Percentiles rank a stretch among this genome's conserved stretches.
Evolutionary conservation across 2,329 filamentous ascomycete genomes (phyloP).

Genomic region (Neofusicoccum sp.): DNA sequence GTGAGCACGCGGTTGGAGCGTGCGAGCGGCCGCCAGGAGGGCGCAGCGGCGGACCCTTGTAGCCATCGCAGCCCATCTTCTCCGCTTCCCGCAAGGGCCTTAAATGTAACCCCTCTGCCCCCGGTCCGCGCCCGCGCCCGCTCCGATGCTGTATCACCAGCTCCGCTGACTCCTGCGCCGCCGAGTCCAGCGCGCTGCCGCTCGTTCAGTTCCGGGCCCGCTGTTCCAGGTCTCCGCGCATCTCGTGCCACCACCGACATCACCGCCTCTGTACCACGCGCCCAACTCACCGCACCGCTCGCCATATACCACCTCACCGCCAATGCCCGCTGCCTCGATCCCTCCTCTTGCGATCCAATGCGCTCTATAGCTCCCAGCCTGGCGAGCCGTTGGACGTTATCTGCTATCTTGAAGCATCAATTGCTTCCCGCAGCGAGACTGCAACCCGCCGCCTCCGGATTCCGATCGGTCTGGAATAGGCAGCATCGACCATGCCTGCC

Average conservation of each 20-base stretch:
- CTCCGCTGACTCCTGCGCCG: background rate
- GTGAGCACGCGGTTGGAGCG: slow-evolving; percentile 7
- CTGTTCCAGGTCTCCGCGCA: background rate
- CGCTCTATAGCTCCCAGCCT: background rate
- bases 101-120: slow-evolving; percentile 15
- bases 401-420: background rate
- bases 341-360: background rate
- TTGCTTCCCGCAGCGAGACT: background rate
- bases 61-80: slow-evolving; percentile 14
- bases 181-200: background rate
- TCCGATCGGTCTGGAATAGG: background rate
- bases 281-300: background rate
- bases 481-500: slow-evolving; percentile 13
- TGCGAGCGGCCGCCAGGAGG: background rate
- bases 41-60: background rate
- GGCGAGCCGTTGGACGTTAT: background rate
- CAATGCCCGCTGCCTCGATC: slow-evolving; percentile 5
- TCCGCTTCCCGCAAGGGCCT: slow-evolving; percentile 11
- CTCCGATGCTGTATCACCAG: slow-evolving; percentile 14
- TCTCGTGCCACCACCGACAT: background rate
- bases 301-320: background rate
- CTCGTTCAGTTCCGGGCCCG: slow-evolving; percentile 5
- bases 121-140: background rate
- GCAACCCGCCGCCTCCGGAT: background rate
- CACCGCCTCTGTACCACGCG: background rate